Base-by-base conservation (phyloP, 2,329 filamentous ascomycete genomes). In the Moelleriella libera region DNA sequence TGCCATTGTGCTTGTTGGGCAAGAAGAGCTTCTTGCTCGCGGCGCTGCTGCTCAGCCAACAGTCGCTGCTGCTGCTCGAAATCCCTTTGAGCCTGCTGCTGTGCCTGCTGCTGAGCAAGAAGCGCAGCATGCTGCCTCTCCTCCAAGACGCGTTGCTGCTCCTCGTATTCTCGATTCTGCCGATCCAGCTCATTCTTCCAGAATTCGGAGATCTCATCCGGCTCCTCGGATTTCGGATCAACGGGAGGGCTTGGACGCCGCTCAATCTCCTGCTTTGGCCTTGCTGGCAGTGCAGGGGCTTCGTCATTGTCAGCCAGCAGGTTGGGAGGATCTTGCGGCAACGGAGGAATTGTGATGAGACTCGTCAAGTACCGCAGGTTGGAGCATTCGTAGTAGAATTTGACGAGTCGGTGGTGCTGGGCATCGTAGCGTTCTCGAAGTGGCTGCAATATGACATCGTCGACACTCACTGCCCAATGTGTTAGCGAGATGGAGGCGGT, bases 371-470 rank as follows among this genome's bases (percentile, higher is more conserved):
- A 98, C 56, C 92, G 84, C 48, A 98, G 75, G 64, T 97, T 98
- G 9, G 92, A 96, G 67, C 92, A 98, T 68, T 98, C 92, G 66
- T 97, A 97, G 69, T 98, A 98, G 68, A 97, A 98, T 60, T 94
- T 92, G 61, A 95, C 85, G 12, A 98, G 77, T 14, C 92, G 85
- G 70, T 97, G 90, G 65, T 98, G 92, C 60, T 97, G 92, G 11
- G 92, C 88, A 63, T 96, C 85, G 63, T 97, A 98, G 58, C 90
- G 78, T 52, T 83, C 79, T 49, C 90, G 83, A 6, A 98, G 77
- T 1, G 90, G 92, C 54, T 89, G 83, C 44, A 98, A 74, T 6
- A 88, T 90, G 50, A 96, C 92, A 53, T 94, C 85, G 58, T 98
- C 92, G 48, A 92, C 90, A 10, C 92, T 92, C 44, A 88, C 85